These are phyloP conservation scores for Populus trichocarpa DNA, from an alignment of 441 rosid species.

Conservation along the genomic window DNA sequence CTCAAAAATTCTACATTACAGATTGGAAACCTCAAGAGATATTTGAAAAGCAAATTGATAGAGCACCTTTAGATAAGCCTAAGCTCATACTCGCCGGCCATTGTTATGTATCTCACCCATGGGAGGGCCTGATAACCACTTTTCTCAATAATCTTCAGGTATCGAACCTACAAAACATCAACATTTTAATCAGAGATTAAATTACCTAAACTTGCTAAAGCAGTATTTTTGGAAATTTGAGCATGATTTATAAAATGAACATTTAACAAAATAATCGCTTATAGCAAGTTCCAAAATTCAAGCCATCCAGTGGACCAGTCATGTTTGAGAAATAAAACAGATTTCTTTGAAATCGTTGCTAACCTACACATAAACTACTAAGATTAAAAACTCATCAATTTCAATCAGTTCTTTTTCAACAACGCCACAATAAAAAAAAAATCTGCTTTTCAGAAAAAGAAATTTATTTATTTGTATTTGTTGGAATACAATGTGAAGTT, in stretches of 20 bases:
- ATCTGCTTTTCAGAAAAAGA: neutral
- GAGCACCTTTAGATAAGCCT: conserved; percentile 46
- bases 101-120: conserved; percentile 85
- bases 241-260: neutral
- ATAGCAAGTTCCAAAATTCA: neutral
- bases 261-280: neutral
- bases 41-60: neutral
- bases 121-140: conserved; percentile 89
- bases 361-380: neutral
- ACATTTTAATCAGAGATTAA: neutral
- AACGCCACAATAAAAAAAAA: neutral
- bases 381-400: neutral
- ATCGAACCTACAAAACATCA: conserved; percentile 52
- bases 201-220: neutral
- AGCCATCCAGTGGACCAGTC: no score
- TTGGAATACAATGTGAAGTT: neutral
- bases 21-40: neutral
- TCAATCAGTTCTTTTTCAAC: neutral
- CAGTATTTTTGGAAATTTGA: neutral
- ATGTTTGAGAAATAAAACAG: neutral
- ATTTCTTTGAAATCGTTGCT: neutral
- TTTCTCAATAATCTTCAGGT: conserved; percentile 81
- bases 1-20: conserved; percentile 8
- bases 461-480: neutral
- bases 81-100: conserved; percentile 88